Evolutionary conservation across 1,139 yeast genomes (phyloP).

Genomic region (Saccharomyces hybrid): DNA sequence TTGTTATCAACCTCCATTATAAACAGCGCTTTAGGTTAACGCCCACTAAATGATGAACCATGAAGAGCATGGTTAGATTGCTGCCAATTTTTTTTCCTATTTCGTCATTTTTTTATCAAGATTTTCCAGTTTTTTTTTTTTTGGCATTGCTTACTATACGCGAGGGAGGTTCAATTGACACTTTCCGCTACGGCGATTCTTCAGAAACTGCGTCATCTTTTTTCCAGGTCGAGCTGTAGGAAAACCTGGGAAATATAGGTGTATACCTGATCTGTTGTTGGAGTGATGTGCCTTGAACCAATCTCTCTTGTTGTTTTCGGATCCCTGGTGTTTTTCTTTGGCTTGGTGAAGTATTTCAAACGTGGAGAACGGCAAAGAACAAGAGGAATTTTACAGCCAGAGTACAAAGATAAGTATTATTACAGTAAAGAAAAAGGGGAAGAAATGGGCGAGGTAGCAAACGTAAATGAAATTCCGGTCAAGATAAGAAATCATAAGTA

Average conservation of each 20-base stretch:
- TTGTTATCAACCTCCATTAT: not conserved
- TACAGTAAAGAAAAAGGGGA: not conserved
- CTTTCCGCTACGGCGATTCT: conserved; percentile 1
- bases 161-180: not conserved
- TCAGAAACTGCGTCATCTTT: not conserved
- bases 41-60: not conserved
- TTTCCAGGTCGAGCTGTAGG: not conserved
- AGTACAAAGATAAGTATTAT: not conserved
- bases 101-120: conserved; percentile 1
- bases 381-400: not conserved
- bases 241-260: not conserved
- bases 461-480: conserved; percentile 16
- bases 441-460: conserved; percentile 4
- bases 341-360: not conserved
- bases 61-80: not conserved
- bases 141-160: not conserved
- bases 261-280: not conserved
- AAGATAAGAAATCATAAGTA: conserved; percentile 34
- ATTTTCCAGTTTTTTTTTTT: not conserved
- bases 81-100: not conserved
- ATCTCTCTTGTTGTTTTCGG: not conserved
- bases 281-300: not conserved
- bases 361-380: not conserved
- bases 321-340: not conserved
- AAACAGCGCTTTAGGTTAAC: not conserved